Evolutionary conservation across 2,329 filamentous ascomycete species (phyloP).

Genomic region (Epichloe gansuensis): DNA sequence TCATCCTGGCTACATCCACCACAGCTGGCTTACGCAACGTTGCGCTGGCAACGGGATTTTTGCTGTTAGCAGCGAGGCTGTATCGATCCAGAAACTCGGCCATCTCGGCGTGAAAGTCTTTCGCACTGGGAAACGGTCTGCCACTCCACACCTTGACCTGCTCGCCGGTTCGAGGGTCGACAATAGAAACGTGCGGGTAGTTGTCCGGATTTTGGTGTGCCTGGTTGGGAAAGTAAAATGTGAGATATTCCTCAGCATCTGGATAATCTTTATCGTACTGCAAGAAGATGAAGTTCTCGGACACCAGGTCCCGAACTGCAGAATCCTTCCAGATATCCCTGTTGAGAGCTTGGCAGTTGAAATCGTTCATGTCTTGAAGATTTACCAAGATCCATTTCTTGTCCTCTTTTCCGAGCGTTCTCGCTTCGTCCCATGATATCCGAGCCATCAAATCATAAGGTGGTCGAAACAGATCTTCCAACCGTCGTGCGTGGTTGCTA

Average conservation of each 20-base stretch:
- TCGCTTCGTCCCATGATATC: conserved; percentile 69
- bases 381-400: conserved; percentile 96
- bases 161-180: conserved; percentile 91
- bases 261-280: conserved; percentile 84
- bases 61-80: conserved; percentile 73
- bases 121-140: conserved; percentile 57
- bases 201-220: conserved; percentile 70
- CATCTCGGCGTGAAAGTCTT: conserved; percentile 81
- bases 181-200: conserved; percentile 90
- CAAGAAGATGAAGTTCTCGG: conserved; percentile 89
- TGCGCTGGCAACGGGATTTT: conserved; percentile 74
- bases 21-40: conserved; percentile 50
- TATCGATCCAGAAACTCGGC: conserved; percentile 97
- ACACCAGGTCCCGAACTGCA: conserved; percentile 63
- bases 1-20: conserved; percentile 75
- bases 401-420: conserved; percentile 71
- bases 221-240: conserved; percentile 70
- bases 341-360: conserved; percentile 89
- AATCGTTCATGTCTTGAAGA: conserved; percentile 83
- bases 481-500: conserved; percentile 55
- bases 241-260: conserved; percentile 66
- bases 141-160: conserved; percentile 96
- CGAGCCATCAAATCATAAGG: conserved; percentile 81
- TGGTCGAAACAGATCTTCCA: conserved; percentile 85
- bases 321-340: conserved; percentile 91